Conservation (phyloP, 345 rosid species). For the Ailanthus altissimus region DNA sequence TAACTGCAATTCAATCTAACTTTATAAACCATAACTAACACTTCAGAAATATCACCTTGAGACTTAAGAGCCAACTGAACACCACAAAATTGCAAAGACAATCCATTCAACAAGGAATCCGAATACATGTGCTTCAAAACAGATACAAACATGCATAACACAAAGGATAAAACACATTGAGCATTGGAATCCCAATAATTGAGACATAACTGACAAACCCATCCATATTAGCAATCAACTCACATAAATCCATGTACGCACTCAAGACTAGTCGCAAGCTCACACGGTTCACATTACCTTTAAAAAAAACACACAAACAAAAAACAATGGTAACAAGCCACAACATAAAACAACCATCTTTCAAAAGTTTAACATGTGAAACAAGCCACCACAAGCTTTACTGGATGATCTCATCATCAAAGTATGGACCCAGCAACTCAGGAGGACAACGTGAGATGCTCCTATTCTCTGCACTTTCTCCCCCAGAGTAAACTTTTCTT, state of each 20-base stretch:
- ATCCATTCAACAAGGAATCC: no score
- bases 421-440: constrained; percentile 4
- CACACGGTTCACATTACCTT: not conserved
- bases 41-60: no score
- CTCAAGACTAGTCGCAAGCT: not conserved
- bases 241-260: not conserved
- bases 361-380: not conserved
- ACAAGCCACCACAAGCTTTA: constrained; percentile 5
- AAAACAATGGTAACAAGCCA: not conserved
- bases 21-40: no score
- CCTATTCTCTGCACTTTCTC: not conserved
- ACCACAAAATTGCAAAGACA: no score
- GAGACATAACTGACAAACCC: not conserved
- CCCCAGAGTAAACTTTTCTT: constrained; percentile 16
- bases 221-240: not conserved
- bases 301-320: not conserved
- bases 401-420: not conserved
- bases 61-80: no score
- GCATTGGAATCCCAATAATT: not conserved
- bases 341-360: not conserved
- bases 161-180: not conserved
- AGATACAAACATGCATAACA: not conserved
- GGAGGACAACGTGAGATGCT: not conserved
- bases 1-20: no score
- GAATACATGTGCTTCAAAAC: not conserved